A percentile compares a stretch with the other conserved stretches of the same genome.
Conservation (phyloP, 2,329 filamentous ascomycete genomes). For the Hymenoscyphus linearis region DNA sequence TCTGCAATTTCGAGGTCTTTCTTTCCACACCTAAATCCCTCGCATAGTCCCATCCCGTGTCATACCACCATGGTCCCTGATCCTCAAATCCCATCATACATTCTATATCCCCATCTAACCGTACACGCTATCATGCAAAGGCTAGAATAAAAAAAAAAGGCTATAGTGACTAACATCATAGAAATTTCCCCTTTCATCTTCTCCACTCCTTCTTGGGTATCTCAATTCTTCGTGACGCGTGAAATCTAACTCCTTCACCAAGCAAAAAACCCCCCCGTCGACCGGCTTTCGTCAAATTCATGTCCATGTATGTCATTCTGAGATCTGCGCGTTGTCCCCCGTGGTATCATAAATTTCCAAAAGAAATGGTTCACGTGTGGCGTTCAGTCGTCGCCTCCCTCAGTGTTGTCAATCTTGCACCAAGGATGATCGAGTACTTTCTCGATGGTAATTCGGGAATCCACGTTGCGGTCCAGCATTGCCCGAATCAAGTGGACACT, state of each 20-base stretch:
- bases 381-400: slow-evolving; percentile 20
- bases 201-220: slow-evolving; percentile 1
- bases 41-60: neutral
- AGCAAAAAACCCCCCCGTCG: neutral
- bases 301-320: neutral
- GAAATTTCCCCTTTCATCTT: neutral
- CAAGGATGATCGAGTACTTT: slow-evolving; percentile 88
- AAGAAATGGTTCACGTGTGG: neutral
- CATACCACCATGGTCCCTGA: neutral
- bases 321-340: neutral
- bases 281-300: neutral
- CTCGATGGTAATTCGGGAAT: slow-evolving; percentile 75
- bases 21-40: neutral
- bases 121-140: slow-evolving; percentile 2
- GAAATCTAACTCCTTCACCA: slow-evolving; percentile 3
- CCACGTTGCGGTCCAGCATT: slow-evolving; percentile 90
- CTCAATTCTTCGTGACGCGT: slow-evolving; percentile 9
- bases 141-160: neutral
- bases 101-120: neutral
- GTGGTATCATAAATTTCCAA: neutral
- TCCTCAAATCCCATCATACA: neutral
- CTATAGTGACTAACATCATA: neutral
- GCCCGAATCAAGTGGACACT: slow-evolving; percentile 86
- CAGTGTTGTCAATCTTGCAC: slow-evolving; percentile 33
- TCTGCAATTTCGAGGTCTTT: neutral